Evolutionary conservation across 177 flowering plant species (phyloP), one percentile per base, ranked within the genome.

Genomic region (Tripterygium wilfordii): DNA sequence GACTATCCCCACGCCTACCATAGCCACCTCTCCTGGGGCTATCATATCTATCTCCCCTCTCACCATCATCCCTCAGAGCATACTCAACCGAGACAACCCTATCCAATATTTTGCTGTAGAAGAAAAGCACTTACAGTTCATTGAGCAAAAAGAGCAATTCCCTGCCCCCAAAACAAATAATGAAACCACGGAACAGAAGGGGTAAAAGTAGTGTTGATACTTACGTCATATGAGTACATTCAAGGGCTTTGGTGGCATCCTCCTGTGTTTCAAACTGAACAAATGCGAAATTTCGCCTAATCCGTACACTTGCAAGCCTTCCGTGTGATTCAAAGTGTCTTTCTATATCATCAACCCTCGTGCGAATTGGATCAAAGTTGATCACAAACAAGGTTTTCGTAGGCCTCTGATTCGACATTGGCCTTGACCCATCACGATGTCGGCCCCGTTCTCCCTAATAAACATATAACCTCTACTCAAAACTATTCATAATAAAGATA

Each of bases 161-260:
- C n/a, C n/a, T n/a, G n/a, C n/a, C n/a, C n/a, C n/a, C n/a, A n/a
- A n/a, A n/a, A n/a, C n/a, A n/a, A n/a, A n/a, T n/a, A n/a, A n/a
- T n/a, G n/a, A n/a, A n/a, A n/a, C n/a, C 12, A 42, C 9, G n/a
- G 37, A 42, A 38, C 28, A 10, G 45, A 29, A 29, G 0, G 37
- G 22, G 4, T 7, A 1, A 49, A 16, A 36, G 40, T 3, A 44
- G 18, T 10, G 14, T 36, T 1, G 5, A 2, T 15, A 59, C 56
- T 18, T 39, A 88, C 98, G 86, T 85, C 83, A 79, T 82, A 65
- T 88, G 81, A 8, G 98, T 91, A 65, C 76, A 54, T 47, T 91
- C 80, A 26, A 91, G 79, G 19, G 98, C 98, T 69, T 80, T 80
- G n/a, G 96, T 88, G n/a, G 98, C 96, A 46, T 88, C 96, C 42